Percentiles rank a stretch among this genome's conserved stretches.
Conservation (phyloP, 768 basidiomycete species). For the Leccinellum albellum region DNA sequence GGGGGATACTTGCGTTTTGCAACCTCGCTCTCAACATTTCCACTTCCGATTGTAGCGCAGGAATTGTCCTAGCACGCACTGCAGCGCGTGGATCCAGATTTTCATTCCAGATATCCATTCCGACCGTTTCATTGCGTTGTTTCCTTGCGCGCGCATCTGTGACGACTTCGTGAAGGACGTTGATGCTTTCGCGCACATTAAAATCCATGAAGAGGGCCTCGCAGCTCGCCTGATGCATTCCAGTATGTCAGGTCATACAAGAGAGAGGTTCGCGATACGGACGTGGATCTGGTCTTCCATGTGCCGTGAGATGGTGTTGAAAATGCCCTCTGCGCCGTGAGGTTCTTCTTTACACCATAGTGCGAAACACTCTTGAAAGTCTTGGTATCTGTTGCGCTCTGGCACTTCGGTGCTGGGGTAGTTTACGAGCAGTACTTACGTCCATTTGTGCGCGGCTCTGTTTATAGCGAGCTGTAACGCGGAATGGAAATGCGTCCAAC, state of each 20-base stretch:
- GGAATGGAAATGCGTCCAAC: constrained; percentile 50
- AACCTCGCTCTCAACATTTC: constrained; percentile 37
- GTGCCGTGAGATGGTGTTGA: constrained; percentile 64
- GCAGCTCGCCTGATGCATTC: constrained; percentile 51
- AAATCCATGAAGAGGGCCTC: constrained; percentile 69
- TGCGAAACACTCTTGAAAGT: constrained; percentile 62
- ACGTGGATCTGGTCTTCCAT: constrained; percentile 61
- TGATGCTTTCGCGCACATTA: constrained; percentile 64
- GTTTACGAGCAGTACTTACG: neutral
- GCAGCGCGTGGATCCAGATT: constrained; percentile 61
- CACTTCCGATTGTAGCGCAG: constrained; percentile 46
- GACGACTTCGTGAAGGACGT: constrained; percentile 65
- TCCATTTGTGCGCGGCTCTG: constrained; percentile 45
- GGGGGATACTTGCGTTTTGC: constrained; percentile 29
- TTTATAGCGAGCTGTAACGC: constrained; percentile 53
- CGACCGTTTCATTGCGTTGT: constrained; percentile 37
- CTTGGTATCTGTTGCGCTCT: constrained; percentile 38
- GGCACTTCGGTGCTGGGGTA: neutral
- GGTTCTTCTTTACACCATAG: constrained; percentile 64
- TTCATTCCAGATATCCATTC: constrained; percentile 62
- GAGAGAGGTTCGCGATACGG: neutral
- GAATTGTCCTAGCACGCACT: constrained; percentile 59
- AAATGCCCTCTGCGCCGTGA: constrained; percentile 56
- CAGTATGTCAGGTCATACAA: neutral
- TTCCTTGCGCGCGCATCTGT: constrained; percentile 60